phyloP scores from a whole-genome alignment of 1,284 basidiomycete species.

The Ustilago xerochloae region DNA sequence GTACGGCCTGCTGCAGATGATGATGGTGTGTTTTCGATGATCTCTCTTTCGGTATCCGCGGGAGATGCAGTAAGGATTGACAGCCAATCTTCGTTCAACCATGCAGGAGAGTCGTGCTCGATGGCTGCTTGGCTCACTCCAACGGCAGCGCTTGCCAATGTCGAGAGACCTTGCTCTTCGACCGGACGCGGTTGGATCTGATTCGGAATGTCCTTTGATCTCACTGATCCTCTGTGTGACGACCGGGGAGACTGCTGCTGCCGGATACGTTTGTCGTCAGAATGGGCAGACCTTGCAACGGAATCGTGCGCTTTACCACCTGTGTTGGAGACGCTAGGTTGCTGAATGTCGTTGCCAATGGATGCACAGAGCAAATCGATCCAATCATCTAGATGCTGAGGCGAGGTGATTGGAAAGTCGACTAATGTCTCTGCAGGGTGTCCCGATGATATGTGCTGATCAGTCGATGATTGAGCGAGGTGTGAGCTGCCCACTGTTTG shows the following conservation, averaged over 20 bases:
- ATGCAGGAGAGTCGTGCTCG: constrained; percentile 1
- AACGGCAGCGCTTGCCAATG: constrained; percentile 3
- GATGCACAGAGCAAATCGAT: constrained; percentile 18
- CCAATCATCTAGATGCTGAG: constrained; percentile 25
- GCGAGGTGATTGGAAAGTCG: not conserved
- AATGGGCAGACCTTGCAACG: not conserved
- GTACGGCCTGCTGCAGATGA: not conserved
- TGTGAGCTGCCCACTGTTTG: too few relatives aligned
- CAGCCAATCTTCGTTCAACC: constrained; percentile 22
- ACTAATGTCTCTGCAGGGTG: not conserved
- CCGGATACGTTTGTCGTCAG: not conserved
- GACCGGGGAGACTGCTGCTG: not conserved
- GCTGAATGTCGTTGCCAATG: constrained; percentile 11
- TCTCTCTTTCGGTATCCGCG: not conserved
- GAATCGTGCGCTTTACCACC: not conserved
- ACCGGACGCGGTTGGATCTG: not conserved
- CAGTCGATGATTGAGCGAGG: not conserved
- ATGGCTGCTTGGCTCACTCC: not conserved
- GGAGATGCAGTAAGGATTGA: constrained; percentile 8
- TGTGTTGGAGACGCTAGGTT: not conserved
- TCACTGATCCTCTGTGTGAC: not conserved
- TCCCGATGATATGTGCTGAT: not conserved
- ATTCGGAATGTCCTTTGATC: not conserved
- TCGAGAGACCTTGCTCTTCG: constrained; percentile 1
- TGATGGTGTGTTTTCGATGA: too few relatives aligned